Conservation (phyloP, 2,329 filamentous ascomycete genomes). For the Xylariaceae sp. region DNA sequence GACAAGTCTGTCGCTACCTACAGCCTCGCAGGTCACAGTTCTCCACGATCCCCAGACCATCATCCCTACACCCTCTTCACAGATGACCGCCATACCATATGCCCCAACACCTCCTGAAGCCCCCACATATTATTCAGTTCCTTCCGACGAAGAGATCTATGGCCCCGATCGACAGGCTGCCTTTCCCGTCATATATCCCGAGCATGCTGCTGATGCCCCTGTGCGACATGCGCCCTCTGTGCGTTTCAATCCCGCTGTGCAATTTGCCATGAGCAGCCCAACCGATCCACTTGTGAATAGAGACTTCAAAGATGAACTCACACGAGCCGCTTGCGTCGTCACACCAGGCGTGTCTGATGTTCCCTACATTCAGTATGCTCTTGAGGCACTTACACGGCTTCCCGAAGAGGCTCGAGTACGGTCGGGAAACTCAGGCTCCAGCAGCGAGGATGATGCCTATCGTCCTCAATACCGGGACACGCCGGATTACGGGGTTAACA, state of each 20-base stretch:
- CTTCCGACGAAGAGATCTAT: slow-evolving; percentile 41
- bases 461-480: slow-evolving; percentile 19
- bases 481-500: slow-evolving; percentile 16
- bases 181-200: too few relatives aligned
- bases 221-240: slow-evolving; percentile 24
- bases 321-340: slow-evolving; percentile 47
- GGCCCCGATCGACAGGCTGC: slow-evolving; percentile 41
- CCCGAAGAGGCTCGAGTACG: slow-evolving; percentile 53
- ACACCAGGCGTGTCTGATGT: slow-evolving; percentile 81
- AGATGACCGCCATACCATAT: slow-evolving; percentile 33
- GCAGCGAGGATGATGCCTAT: slow-evolving; percentile 19
- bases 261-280: slow-evolving; percentile 34
- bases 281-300: slow-evolving; percentile 21
- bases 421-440: slow-evolving; percentile 15
- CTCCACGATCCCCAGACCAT: slow-evolving; percentile 24
- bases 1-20: slow-evolving; percentile 20
- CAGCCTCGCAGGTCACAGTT: slow-evolving; percentile 27
- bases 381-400: slow-evolving; percentile 78
- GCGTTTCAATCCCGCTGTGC: slow-evolving; percentile 36
- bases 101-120: slow-evolving; percentile 38
- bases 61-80: slow-evolving; percentile 32
- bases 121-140: slow-evolving; percentile 26
- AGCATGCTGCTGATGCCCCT: slow-evolving; percentile 25
- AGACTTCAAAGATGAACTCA: slow-evolving; percentile 50
- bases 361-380: slow-evolving; percentile 83